Percentiles rank a stretch among this genome's conserved stretches.
phyloP scores from a whole-genome alignment of 23 red algal species.

The Pyropia haitanensis region DNA sequence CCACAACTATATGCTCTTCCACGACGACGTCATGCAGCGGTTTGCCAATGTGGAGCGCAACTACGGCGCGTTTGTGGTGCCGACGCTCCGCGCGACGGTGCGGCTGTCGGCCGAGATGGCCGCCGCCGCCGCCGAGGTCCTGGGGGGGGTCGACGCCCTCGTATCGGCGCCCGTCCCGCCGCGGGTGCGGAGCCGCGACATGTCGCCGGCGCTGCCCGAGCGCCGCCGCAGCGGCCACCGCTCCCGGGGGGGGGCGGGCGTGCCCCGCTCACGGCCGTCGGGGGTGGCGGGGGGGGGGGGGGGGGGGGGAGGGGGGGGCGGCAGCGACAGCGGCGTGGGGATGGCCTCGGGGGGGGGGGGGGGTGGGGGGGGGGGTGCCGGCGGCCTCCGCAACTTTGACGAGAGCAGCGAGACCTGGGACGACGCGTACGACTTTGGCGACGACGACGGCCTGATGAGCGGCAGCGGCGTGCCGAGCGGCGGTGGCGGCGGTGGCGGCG shows the following conservation, averaged over 20 bases:
- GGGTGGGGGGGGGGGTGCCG: no score
- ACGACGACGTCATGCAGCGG: slow-evolving; percentile 44
- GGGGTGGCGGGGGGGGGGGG: no score
- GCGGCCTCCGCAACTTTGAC: slow-evolving; percentile 17
- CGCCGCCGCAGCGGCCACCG: no score
- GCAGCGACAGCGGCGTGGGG: no score
- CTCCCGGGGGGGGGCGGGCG: no score
- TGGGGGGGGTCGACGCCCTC: slow-evolving; percentile 37
- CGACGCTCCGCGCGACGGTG: slow-evolving; percentile 33
- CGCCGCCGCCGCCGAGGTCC: slow-evolving; percentile 12
- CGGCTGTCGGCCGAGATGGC: slow-evolving; percentile 30
- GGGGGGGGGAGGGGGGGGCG: no score
- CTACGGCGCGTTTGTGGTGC: slow-evolving; percentile 41
- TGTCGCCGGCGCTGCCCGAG: no score
- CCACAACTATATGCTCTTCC: slow-evolving; percentile 43
- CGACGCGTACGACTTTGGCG: slow-evolving; percentile 32
- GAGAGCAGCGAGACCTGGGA: slow-evolving; percentile 40
- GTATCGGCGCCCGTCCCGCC: slow-evolving; percentile 1
- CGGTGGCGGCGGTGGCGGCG: no score
- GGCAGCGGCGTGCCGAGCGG: no score
- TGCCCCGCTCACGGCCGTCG: no score
- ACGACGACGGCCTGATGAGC: slow-evolving; percentile 15
- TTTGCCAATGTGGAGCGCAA: slow-evolving; percentile 58
- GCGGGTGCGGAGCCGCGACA: no score
- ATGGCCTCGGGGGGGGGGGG: no score